Evolutionary conservation across 1,284 basidiomycete genomes (phyloP).

Genomic region (Cryptococcus deneoformans): DNA sequence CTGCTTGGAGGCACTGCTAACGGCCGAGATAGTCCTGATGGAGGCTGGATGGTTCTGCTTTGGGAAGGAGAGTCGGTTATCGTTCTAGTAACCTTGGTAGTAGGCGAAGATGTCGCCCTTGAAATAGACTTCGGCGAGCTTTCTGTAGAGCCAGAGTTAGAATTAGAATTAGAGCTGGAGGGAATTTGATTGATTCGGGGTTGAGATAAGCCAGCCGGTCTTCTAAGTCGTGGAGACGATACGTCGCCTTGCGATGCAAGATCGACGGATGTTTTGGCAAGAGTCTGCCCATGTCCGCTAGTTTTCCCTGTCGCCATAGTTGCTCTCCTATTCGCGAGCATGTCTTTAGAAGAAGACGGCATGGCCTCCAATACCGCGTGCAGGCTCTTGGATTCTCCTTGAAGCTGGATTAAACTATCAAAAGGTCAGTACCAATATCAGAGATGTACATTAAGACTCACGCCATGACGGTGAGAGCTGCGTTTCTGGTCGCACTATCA

Average conservation of each 20-base stretch:
- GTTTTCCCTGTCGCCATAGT: constrained; percentile 36
- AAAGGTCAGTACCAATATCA: neutral
- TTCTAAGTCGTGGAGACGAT: constrained; percentile 1
- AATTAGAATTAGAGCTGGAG: constrained; percentile 9
- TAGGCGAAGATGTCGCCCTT: neutral
- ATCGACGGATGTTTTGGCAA: constrained; percentile 17
- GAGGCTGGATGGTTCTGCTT: constrained; percentile 8
- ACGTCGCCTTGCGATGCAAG: constrained; percentile 1
- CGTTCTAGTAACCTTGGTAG: constrained; percentile 3
- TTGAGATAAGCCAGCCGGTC: neutral
- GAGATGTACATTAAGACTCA: constrained; percentile 20
- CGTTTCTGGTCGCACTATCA: constrained; percentile 44
- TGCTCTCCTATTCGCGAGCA: constrained; percentile 44
- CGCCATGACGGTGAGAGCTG: constrained; percentile 47
- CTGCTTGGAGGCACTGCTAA: neutral
- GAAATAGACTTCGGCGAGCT: neutral
- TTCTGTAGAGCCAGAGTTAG: neutral
- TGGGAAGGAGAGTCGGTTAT: constrained; percentile 14
- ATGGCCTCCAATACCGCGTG: constrained; percentile 36
- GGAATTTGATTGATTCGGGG: neutral
- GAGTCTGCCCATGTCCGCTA: constrained; percentile 9
- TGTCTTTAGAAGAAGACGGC: constrained; percentile 40
- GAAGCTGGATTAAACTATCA: constrained; percentile 37
- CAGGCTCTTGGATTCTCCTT: constrained; percentile 38
- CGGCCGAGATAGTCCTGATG: constrained; percentile 14